Evolutionary conservation across 179 eudicot genomes (phyloP), one percentile per base, ranked within the genome.

Genomic region (Gypsophila paniculata): DNA sequence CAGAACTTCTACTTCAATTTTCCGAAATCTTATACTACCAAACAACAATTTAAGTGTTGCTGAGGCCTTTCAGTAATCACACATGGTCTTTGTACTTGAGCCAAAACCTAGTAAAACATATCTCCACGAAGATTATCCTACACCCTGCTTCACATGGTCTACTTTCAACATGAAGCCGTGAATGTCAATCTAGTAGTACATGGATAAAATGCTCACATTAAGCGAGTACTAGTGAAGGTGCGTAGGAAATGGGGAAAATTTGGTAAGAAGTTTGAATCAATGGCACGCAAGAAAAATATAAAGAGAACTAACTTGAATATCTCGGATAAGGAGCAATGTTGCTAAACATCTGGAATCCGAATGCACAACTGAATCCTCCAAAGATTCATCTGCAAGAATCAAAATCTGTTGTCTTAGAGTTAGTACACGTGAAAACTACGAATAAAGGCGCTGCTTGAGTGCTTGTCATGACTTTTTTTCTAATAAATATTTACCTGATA

Each of bases 331-430:
- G 66, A 92, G 98, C 67, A 92, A 89, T 42, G 98, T 92, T 65
- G 98, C 98, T 72, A 92, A 89, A 55, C 94, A 87, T 60, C 96
- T 85, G 6, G 98, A 92, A 76, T 92, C 96, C 39, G 94, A 92
- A 75, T 92, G 92, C 64, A 92, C 98, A 70, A 92, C 83, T 42
- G 96, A 92, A 82, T 89, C 96, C 81, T 92, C 98, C 67, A 92
- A 73, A 64, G 98, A 88, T 81, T 92, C 98, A 82, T 90, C 98
- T 90, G 98, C 98, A 83, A 92, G 96, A 82, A 92, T 92, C 76
- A 92, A 72, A 75, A 92, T 92, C 96, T 92, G 88, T 81, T 74
- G 66, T 74, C 80, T 75, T 75, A 87, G 84, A 83, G 92, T 91
- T 88, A 91, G 93, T 90, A 80, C 78, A 53, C 70, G 70, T 78